phyloP scores from a whole-genome alignment of 768 basidiomycete genomes.

The Lactarius indigo region DNA sequence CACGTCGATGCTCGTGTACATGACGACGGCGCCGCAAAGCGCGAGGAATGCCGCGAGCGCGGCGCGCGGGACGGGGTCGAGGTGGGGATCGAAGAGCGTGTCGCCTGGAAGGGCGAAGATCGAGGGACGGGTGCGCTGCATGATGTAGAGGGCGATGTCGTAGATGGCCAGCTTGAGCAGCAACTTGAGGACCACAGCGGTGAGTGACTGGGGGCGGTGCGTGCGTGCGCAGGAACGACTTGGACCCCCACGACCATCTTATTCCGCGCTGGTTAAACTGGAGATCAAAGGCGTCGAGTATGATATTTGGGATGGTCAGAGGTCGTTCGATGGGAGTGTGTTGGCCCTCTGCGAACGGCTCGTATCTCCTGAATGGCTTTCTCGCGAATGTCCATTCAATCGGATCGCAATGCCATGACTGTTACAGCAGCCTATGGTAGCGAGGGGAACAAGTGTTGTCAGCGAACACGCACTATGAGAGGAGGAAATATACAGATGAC shows the following conservation, averaged over 20 bases:
- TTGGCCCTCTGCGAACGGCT: neutral
- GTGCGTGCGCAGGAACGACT: neutral
- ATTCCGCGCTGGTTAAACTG: slow-evolving; percentile 18
- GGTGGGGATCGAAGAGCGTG: slow-evolving; percentile 16
- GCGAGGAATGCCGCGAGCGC: slow-evolving; percentile 3
- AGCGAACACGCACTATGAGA: neutral
- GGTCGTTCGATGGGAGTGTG: neutral
- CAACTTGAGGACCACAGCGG: neutral
- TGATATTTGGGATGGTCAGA: slow-evolving; percentile 5
- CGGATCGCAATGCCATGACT: neutral
- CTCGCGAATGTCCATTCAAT: slow-evolving; percentile 15
- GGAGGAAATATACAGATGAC: neutral
- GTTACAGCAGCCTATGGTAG: slow-evolving; percentile 4
- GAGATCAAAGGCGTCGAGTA: slow-evolving; percentile 23
- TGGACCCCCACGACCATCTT: slow-evolving; percentile 25
- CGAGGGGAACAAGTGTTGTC: no score
- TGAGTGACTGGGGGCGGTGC: neutral
- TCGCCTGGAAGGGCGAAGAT: slow-evolving; percentile 6
- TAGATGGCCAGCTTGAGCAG: slow-evolving; percentile 4
- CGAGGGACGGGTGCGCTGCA: slow-evolving; percentile 11
- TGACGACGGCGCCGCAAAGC: slow-evolving; percentile 15
- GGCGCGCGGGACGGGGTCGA: neutral
- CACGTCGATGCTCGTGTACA: slow-evolving; percentile 19
- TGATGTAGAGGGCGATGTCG: slow-evolving; percentile 8
- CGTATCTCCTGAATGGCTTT: slow-evolving; percentile 12